These are phyloP conservation scores for Cyberlindnera mrakii DNA, from an alignment of 805 yeast genomes.

Conservation along the genomic window DNA sequence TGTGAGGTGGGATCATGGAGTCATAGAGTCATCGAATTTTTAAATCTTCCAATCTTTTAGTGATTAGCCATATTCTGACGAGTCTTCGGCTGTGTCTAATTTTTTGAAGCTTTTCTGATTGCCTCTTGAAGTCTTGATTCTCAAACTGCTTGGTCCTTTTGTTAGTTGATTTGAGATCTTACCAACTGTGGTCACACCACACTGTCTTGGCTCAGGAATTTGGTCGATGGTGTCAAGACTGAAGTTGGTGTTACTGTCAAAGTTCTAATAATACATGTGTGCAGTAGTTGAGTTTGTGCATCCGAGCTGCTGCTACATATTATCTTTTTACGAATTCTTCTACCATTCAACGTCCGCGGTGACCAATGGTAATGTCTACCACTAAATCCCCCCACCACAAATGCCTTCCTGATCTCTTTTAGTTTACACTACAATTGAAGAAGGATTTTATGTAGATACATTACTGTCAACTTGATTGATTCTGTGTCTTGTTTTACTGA, in stretches of 20 bases:
- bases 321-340: conserved; percentile 9
- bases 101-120: no score
- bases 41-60: no score
- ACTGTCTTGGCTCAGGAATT: no score
- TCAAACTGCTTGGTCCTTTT: no score
- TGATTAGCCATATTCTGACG: no score
- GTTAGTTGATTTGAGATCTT: no score
- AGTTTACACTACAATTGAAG: conserved; percentile 36
- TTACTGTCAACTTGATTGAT: conserved; percentile 32
- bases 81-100: no score
- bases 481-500: conserved; percentile 45
- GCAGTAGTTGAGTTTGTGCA: conserved; percentile 38
- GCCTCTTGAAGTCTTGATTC: no score
- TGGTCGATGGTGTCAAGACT: no score
- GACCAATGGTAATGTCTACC: conserved; percentile 36
- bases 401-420: conserved; percentile 47
- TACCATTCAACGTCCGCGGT: conserved; percentile 54
- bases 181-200: no score
- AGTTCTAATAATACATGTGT: conserved; percentile 65
- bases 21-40: no score
- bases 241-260: conserved; percentile 32
- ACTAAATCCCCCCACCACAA: conserved; percentile 30
- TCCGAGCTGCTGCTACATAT: conserved; percentile 25
- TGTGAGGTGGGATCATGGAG: no score
- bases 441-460: conserved; percentile 51